Evolutionary conservation across 371 early-diverging fungal genomes (phyloP), one percentile per base, ranked within the genome.

Genomic region (Nematocida sp.): DNA sequence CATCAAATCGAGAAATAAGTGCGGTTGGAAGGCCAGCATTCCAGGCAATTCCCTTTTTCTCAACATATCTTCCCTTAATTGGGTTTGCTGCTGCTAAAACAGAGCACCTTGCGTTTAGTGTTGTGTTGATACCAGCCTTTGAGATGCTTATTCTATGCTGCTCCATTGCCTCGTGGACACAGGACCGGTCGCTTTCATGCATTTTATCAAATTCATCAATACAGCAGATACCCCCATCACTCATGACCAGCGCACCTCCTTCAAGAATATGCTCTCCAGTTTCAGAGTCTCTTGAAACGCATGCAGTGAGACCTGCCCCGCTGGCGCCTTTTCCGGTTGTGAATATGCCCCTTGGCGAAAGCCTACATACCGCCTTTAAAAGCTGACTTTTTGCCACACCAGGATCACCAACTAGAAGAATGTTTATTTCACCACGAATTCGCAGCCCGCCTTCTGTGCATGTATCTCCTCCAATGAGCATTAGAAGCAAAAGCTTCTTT

Each of bases 91-190:
- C 93, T 0, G 96, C 99, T 70, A 98, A 88, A 61, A 99, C 92
- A 11, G 95, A 94, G 42, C 97, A 95, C 81, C 98, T 90, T 5
- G 99, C 97, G 88, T 97, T 99, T 27, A 99, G 88, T 0, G 94
- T 94, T 0, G 97, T 95, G 84, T 97, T 96, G 78, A 99, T 98
- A 60, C 99, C 99, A 25, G 98, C 98, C 89, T 99, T 99, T 74
- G 95, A 95, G 3, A 99, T 94, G 11, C 95, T 95, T 23, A 99
- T 94, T 0, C 95, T 95, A 74, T 99, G 98, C 89, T 99, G 99
- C 90, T 99, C 99, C 98, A 99, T 98, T 47, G 94, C 98, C 91
- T 99, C 99, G 88, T 98, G 98, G 72, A 99, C 90, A 11, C 95
- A 92, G 5, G 95, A 91, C 15, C 97, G 91, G 47, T 98, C 96